These are phyloP conservation scores for Ramaria sp. DNA, from an alignment of 768 basidiomycete genomes.

Conservation along the genomic window DNA sequence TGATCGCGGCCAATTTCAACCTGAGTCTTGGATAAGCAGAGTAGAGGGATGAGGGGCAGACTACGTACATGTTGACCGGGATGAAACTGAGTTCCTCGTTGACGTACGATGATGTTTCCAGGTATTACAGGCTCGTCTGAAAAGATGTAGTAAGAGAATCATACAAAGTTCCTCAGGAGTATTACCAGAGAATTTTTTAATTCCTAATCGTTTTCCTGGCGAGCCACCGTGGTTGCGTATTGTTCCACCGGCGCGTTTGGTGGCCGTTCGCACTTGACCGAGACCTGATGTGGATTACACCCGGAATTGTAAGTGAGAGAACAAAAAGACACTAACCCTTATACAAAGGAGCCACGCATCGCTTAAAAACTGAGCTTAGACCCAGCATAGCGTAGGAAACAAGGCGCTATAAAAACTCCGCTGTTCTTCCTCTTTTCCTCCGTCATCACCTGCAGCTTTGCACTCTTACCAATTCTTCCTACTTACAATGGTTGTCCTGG, in stretches of 20 bases:
- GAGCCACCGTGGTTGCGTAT: slow-evolving; percentile 90
- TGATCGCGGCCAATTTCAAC: slow-evolving; percentile 91
- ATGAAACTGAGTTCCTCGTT: slow-evolving; percentile 87
- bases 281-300: slow-evolving; percentile 25
- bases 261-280: slow-evolving; percentile 82
- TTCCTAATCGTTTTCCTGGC: slow-evolving; percentile 84
- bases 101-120: slow-evolving; percentile 93
- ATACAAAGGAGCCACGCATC: not conserved
- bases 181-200: slow-evolving; percentile 93
- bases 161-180: not conserved
- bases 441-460: not conserved
- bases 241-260: slow-evolving; percentile 92
- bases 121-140: slow-evolving; percentile 86
- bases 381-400: not conserved
- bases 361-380: not conserved
- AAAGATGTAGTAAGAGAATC: not conserved
- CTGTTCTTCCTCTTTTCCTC: not conserved
- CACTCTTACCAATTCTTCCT: slow-evolving; percentile 12
- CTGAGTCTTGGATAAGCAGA: slow-evolving; percentile 27
- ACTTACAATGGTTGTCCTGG: slow-evolving; percentile 69
- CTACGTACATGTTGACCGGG: slow-evolving; percentile 80
- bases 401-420: slow-evolving; percentile 8
- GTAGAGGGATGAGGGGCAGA: slow-evolving; percentile 1
- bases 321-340: not conserved
- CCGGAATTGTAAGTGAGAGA: slow-evolving; percentile 14